These are phyloP conservation scores for Litsea cubeba DNA, from an alignment of 164 flowering plant genomes.

Conservation along the genomic window DNA sequence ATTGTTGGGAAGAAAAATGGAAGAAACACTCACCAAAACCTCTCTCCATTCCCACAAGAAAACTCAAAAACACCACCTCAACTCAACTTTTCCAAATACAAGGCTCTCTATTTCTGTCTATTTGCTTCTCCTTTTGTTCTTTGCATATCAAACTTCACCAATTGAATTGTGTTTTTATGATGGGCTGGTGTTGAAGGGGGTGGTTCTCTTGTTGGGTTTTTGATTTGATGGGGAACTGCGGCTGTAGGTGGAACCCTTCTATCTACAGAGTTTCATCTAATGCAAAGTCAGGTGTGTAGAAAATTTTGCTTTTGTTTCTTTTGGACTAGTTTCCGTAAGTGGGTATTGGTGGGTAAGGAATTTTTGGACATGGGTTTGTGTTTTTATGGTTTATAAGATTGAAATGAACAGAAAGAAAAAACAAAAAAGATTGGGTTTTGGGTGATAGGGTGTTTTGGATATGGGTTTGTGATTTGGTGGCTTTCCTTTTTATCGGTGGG, in stretches of 20 bases:
- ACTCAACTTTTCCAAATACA: not conserved
- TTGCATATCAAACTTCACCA: not conserved
- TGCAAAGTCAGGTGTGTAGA: conserved; percentile 14
- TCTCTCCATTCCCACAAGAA: not conserved
- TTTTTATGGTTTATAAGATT: conserved; percentile 3
- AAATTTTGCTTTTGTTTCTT: conserved; percentile 2
- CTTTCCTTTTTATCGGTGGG: not conserved
- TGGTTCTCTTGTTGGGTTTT: not conserved
- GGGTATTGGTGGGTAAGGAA: conserved; percentile 5
- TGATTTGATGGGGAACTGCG: conserved; percentile 55
- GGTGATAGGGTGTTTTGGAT: no score
- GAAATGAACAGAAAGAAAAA: not conserved
- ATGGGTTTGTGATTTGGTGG: no score
- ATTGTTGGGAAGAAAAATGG: conserved; percentile 6
- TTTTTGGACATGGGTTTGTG: conserved; percentile 7
- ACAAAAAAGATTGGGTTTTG: no score
- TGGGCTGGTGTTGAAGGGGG: conserved; percentile 12
- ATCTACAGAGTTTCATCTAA: conserved; percentile 57
- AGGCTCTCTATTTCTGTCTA: not conserved
- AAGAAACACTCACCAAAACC: not conserved
- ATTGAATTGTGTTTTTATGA: not conserved
- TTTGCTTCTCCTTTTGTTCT: not conserved
- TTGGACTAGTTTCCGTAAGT: not conserved
- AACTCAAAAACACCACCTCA: not conserved
- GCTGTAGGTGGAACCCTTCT: conserved; percentile 45